These are phyloP conservation scores for Parafenestella ontariensis DNA, from an alignment of 2,329 filamentous ascomycete genomes.

Conservation along the genomic window DNA sequence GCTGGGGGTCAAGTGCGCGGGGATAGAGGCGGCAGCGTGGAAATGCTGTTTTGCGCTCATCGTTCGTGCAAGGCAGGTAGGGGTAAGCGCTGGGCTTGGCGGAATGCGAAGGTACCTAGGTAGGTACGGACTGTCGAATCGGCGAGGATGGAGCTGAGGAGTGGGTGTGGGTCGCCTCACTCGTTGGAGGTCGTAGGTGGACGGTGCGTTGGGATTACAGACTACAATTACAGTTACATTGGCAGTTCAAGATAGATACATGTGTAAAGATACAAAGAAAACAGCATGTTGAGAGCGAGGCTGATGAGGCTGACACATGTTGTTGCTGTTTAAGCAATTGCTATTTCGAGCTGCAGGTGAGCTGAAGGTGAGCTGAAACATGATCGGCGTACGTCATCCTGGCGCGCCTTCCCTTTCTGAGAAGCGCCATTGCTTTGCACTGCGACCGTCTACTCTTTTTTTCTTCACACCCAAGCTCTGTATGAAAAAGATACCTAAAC, in stretches of 20 bases:
- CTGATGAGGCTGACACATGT: background rate
- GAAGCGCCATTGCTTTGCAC: too few relatives aligned
- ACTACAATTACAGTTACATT: background rate
- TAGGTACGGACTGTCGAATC: slow-evolving; percentile 3
- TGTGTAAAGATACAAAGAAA: background rate
- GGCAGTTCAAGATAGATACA: background rate
- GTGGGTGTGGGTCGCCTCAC: background rate
- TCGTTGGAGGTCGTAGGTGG: background rate
- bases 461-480: too few relatives aligned
- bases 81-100: background rate
- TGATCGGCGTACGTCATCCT: too few relatives aligned
- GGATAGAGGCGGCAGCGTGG: slow-evolving; percentile 40
- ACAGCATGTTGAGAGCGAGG: background rate
- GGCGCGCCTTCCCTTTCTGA: too few relatives aligned
- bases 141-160: background rate
- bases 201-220: background rate
- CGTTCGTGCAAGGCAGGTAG: background rate
- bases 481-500: too few relatives aligned
- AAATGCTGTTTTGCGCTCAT: slow-evolving; percentile 43
- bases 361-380: too few relatives aligned
- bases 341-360: background rate
- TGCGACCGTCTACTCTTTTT: too few relatives aligned
- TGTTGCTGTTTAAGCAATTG: background rate
- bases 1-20: slow-evolving; percentile 30
- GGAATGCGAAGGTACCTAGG: background rate